Base-by-base conservation (phyloP, 2,329 filamentous ascomycete species). In the Ilyonectria sp. region DNA sequence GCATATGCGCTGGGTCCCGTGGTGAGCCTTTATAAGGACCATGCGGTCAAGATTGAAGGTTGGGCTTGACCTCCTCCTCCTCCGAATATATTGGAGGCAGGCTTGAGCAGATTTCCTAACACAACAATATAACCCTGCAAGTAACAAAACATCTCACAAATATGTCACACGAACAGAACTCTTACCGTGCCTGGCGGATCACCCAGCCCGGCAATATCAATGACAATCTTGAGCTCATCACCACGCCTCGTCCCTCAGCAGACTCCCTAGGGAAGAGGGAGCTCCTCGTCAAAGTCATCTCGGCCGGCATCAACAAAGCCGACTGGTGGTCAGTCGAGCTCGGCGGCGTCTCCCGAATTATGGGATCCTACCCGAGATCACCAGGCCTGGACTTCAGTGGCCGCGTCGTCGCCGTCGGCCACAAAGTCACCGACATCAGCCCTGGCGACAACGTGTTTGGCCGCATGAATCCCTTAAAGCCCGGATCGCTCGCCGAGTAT, bases 401-500 rank as follows among this genome's bases (percentile, higher is more conserved):
- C 37, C 37, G 37, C 37, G 13, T 40, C 37, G 37, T 40, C 37
- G 37, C 37, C 37, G 37, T 40, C 37, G 37, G 37, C 37, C 37
- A 15, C 37, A 40, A 40, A 40, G 37, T 40, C 37, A 40, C 37
- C 37, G 37, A 40, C 37, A 40, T 40, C 37, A 40, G 37, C 37
- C 37, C 13, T 15, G 37, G 37, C 13, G 37, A 40, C 37, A 40
- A 40, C 37, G 37, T 40, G 37, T 15, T 40, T 40, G 37, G 37
- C 37, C 37, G 37, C 10, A 40, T 40, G 37, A 40, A 40, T 13
- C 37, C 37, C 37, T 3, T 40, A 40, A 40, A 40, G 37, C 37
- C 37, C 37, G 37, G 37, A 17, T 40, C 37, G 37, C 37, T 40
- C 37, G 37, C 79, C 0, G 82, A 87, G 67, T 86, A 82, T 60